A percentile compares a stretch with the other conserved stretches of the same genome.
These are phyloP conservation scores for Zymoseptoria crescenta DNA, from an alignment of 2,329 filamentous ascomycete genomes.

Conservation along the genomic window DNA sequence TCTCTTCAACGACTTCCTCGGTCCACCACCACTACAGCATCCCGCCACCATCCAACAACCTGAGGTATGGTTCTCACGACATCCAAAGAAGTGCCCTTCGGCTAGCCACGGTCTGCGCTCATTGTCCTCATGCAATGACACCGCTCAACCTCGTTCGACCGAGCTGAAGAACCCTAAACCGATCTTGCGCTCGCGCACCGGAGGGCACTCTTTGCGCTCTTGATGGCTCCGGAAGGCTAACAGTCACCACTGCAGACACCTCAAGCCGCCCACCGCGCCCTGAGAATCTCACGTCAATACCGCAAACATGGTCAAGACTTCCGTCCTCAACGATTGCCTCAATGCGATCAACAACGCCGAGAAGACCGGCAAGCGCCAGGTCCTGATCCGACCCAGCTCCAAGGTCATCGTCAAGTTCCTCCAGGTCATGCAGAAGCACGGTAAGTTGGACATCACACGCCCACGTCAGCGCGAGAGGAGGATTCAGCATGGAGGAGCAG, in stretches of 20 bases:
- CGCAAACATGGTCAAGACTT: slow-evolving; percentile 97
- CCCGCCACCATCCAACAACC: slow-evolving; percentile 7
- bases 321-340: slow-evolving; percentile 88
- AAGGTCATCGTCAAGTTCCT: slow-evolving; percentile 99
- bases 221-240: slow-evolving; percentile 57
- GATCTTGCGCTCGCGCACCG: slow-evolving; percentile 34
- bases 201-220: slow-evolving; percentile 62
- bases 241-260: slow-evolving; percentile 47
- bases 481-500: slow-evolving; percentile 1
- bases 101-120: slow-evolving; percentile 44
- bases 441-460: slow-evolving; percentile 53
- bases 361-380: slow-evolving; percentile 99
- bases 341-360: slow-evolving; percentile 99
- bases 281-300: slow-evolving; percentile 67
- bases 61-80: slow-evolving; percentile 29
- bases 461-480: slow-evolving; percentile 17
- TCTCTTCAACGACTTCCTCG: too few relatives aligned
- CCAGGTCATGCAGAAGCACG: slow-evolving; percentile 98
- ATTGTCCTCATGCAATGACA: slow-evolving; percentile 33
- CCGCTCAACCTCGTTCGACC: slow-evolving; percentile 42
- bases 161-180: slow-evolving; percentile 60
- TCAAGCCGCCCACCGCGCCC: slow-evolving; percentile 53
- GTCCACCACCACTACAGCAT: slow-evolving; percentile 8
- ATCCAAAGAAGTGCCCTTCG: slow-evolving; percentile 40
- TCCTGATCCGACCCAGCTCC: slow-evolving; percentile 93